These are phyloP conservation scores for Cordyceps javanica DNA, from an alignment of 2,329 filamentous ascomycete species.

Conservation along the genomic window DNA sequence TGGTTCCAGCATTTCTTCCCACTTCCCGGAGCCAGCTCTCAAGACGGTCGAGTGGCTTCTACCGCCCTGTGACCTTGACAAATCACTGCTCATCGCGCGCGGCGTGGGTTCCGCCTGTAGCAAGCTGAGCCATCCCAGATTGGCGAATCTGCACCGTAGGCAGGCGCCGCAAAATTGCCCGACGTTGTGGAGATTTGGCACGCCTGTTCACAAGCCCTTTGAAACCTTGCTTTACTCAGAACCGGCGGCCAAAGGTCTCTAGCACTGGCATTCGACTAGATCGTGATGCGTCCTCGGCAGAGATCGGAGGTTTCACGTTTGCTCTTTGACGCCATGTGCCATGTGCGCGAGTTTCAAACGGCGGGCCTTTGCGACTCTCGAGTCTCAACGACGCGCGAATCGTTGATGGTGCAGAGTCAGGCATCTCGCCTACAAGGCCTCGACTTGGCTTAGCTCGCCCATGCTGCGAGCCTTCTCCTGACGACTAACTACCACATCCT, in stretches of 20 bases:
- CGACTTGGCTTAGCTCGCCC: slow-evolving; percentile 3
- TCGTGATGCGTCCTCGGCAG: too few relatives aligned
- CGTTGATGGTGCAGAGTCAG: background rate
- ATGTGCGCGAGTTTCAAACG: background rate
- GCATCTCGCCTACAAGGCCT: slow-evolving; percentile 6
- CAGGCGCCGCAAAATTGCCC: slow-evolving; percentile 1
- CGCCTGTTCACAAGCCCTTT: too few relatives aligned
- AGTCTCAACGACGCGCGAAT: too few relatives aligned
- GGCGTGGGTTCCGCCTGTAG: background rate
- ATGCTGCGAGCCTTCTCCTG: background rate
- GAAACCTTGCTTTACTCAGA: too few relatives aligned
- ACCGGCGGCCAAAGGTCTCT: too few relatives aligned
- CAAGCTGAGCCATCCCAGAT: background rate
- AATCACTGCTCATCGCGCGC: background rate
- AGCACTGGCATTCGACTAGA: too few relatives aligned
- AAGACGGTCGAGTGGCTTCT: background rate
- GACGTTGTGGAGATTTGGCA: background rate
- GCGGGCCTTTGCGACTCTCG: background rate
- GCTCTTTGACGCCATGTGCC: background rate
- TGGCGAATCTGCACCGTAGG: background rate
- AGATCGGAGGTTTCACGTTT: background rate
- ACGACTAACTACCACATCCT: background rate
- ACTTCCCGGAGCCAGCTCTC: background rate
- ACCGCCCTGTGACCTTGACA: background rate
- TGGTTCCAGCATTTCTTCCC: background rate